Conservation (phyloP, 2,329 filamentous ascomycete genomes). For the Rasamsonia emersonii region DNA sequence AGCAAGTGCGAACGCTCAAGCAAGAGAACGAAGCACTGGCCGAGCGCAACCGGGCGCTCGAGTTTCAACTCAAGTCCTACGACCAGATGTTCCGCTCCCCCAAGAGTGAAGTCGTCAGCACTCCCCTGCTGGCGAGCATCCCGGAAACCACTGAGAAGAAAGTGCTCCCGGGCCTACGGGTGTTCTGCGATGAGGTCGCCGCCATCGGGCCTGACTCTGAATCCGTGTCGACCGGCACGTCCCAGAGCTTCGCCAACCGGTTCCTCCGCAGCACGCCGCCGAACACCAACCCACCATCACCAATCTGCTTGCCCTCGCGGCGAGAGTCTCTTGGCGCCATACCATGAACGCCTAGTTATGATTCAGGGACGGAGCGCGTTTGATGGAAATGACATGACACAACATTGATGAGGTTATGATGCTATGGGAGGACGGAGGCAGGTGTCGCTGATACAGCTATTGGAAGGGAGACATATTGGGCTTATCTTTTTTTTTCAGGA, state of each 20-base stretch:
- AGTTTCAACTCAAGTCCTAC: slow-evolving; percentile 30
- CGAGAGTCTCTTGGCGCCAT: slow-evolving; percentile 21
- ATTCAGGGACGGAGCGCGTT: too few species aligned
- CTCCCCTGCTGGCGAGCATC: slow-evolving; percentile 17
- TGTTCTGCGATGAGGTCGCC: slow-evolving; percentile 26
- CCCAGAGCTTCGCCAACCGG: slow-evolving; percentile 18
- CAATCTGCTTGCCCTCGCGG: slow-evolving; percentile 22
- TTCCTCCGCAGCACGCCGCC: slow-evolving; percentile 26
- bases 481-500: too few species aligned
- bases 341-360: too few species aligned
- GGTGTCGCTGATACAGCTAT: too few species aligned
- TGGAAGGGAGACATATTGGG: too few species aligned
- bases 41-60: slow-evolving; percentile 27
- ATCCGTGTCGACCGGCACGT: slow-evolving; percentile 12
- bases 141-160: slow-evolving; percentile 23
- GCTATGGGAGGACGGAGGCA: too few species aligned
- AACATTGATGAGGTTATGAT: too few species aligned
- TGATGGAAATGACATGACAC: too few species aligned
- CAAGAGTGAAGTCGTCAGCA: slow-evolving; percentile 22
- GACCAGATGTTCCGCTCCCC: slow-evolving; percentile 31
- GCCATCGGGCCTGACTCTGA: slow-evolving; percentile 16
- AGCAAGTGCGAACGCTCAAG: slow-evolving; percentile 25
- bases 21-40: slow-evolving; percentile 27
- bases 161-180: slow-evolving; percentile 27
- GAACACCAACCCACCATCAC: slow-evolving; percentile 27